Evolutionary conservation across 2,329 filamentous ascomycete genomes (phyloP).

Genomic region (Cytospora piceae): DNA sequence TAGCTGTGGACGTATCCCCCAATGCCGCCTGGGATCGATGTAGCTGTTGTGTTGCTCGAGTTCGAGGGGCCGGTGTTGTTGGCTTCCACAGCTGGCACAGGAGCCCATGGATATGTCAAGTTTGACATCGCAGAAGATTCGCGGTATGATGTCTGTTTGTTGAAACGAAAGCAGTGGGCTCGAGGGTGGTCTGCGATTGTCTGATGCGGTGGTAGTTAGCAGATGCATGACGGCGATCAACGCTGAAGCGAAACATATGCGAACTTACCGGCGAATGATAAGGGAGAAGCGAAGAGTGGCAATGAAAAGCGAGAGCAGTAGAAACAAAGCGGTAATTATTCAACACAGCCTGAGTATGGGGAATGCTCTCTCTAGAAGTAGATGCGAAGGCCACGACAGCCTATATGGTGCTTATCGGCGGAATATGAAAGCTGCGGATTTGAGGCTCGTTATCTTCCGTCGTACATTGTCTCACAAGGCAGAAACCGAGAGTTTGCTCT

Average conservation of each 20-base stretch:
- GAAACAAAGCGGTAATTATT: no score
- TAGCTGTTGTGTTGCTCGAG: background rate
- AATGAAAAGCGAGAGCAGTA: no score
- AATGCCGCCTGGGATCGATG: background rate
- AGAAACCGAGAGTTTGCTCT: background rate
- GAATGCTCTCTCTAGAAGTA: no score
- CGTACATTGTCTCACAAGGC: background rate
- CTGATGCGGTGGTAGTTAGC: no score
- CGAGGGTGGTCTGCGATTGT: background rate
- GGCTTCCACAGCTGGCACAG: background rate
- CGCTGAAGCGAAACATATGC: background rate
- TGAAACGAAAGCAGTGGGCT: background rate
- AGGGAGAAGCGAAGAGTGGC: no score
- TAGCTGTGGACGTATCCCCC: conserved; percentile 1
- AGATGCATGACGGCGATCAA: background rate
- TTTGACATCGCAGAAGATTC: background rate
- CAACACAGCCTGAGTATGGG: no score
- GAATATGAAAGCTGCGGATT: no score
- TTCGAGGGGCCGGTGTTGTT: background rate
- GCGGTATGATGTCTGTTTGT: background rate
- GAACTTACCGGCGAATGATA: no score
- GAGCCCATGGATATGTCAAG: background rate
- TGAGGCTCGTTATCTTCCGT: background rate
- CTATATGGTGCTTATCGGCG: no score
- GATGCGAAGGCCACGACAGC: no score